phyloP scores from a whole-genome alignment of 2,329 filamentous ascomycete species.

The Colletotrichum sp. region DNA sequence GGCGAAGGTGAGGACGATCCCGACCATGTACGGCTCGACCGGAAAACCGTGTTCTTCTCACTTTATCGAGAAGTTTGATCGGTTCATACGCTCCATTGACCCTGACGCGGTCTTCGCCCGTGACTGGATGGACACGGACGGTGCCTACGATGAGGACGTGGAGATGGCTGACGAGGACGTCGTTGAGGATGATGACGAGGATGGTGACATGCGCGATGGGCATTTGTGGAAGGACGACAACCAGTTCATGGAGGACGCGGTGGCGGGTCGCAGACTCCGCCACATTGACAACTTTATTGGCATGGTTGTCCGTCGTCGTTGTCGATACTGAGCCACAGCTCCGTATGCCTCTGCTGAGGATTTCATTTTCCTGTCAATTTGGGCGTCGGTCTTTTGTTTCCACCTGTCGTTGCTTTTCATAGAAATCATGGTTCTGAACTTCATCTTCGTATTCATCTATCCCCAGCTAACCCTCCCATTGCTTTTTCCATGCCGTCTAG shows the following conservation, averaged over 20 bases:
- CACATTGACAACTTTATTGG: background rate
- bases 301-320: background rate
- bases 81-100: background rate
- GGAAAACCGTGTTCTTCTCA: background rate
- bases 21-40: background rate
- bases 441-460: background rate
- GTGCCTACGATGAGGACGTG: background rate
- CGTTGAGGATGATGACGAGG: background rate
- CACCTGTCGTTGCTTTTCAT: background rate
- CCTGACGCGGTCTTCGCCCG: background rate
- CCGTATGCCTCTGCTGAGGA: background rate
- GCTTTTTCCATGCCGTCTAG: background rate
- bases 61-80: background rate
- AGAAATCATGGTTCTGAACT: background rate
- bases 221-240: background rate
- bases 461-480: background rate
- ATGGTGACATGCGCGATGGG: background rate
- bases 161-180: background rate
- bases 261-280: background rate
- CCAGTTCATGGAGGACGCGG: background rate
- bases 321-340: background rate
- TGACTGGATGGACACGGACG: background rate
- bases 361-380: background rate
- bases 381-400: background rate
- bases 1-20: background rate